Evolutionary conservation across 345 rosid species (phyloP), one percentile per base, ranked within the genome.

Genomic region (Gossypioides kirkii): DNA sequence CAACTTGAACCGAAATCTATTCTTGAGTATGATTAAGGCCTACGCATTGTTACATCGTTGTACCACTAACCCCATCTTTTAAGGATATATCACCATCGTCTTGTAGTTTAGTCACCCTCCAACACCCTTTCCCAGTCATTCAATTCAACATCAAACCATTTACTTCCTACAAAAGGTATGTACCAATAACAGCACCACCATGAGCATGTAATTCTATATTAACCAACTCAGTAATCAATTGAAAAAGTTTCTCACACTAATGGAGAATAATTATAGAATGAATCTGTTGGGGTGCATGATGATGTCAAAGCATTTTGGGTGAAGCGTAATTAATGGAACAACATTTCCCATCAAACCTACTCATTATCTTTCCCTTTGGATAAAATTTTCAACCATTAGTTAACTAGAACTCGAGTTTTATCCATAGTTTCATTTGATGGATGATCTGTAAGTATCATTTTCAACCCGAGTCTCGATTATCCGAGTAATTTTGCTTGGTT

Each of bases 1-100:
- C 65, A 62, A 63, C 60, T 68, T 20, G 32, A 79, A 75, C 72
- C 58, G 49, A 58, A 58, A 36, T 69, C 74, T 68, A 43, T 18
- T 69, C n/a, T 73, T 61, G 49, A 42, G 14, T 46, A 61, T 69
- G 11, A 78, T 69, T 73, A 49, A 71, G 55, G 64, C 61, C 43
- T 73, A 67, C 46, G 20, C 61, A 64, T 71, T 52, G 38, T 26
- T 20, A 54, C 25, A 54, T 54, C 25, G 8, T 7, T 53, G 25
- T 18, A 53, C 58, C 61, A 38, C 69, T 17, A 42, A 64, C 56
- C 56, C 38, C 60, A 55, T n/a, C n/a, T 53, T 53, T 56, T 56
- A 25, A 59, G n/a, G 61, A 36, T 41, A 6, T 22, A 12, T 41
- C 8, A 70, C 17, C 14, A 36, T 52, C 47, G 41, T 11, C 36